Conservation (phyloP, 441 rosid species). For the Erysimum cheiri region DNA sequence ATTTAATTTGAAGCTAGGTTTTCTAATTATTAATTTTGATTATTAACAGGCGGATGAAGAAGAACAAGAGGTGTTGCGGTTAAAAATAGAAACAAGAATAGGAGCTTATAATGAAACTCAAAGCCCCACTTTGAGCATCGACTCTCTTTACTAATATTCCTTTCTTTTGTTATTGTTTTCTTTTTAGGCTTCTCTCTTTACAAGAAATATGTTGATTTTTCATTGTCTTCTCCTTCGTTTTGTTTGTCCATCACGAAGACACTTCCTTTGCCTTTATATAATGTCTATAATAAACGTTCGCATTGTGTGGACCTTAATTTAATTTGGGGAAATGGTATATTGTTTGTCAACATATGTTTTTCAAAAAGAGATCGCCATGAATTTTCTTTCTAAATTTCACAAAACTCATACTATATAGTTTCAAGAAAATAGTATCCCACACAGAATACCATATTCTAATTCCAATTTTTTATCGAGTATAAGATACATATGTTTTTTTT, state of each 20-base stretch:
- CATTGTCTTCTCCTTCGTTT: constrained; percentile 2
- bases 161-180: background rate
- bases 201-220: background rate
- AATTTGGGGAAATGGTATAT: background rate
- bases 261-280: constrained; percentile 1
- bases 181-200: constrained; percentile 23
- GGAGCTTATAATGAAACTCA: constrained; percentile 47
- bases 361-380: background rate
- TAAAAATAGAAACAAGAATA: constrained; percentile 45
- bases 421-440: no score
- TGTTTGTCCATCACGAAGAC: constrained; percentile 12
- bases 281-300: constrained; percentile 8
- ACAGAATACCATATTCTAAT: no score
- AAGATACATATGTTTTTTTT: no score
- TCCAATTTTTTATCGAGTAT: no score
- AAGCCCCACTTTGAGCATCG: constrained; percentile 45
- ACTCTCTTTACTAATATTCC: constrained; percentile 26
- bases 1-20: background rate
- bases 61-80: constrained; percentile 43
- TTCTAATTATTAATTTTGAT: background rate
- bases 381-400: no score
- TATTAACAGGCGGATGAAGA: constrained; percentile 46
- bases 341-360: background rate
- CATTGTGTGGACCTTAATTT: background rate
- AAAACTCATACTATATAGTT: no score